phyloP scores from a whole-genome alignment of 176 grass and related monocot species.

The Chrysopogon serrulatus region DNA sequence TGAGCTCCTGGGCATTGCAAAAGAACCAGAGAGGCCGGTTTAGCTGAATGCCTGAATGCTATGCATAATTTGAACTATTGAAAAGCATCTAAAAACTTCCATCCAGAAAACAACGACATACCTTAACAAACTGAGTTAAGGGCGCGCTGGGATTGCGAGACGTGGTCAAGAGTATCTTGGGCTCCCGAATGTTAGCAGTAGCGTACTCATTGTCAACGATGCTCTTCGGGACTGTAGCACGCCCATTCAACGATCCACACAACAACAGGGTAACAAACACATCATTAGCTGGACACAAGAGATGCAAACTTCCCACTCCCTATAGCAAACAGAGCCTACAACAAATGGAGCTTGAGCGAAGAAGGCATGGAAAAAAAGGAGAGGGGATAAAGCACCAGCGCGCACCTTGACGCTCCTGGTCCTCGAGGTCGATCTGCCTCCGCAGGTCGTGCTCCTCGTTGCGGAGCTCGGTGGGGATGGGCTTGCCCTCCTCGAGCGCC shows the following conservation, averaged over 20 bases:
- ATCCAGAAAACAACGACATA: not conserved
- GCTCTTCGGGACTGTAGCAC: conserved; percentile 50
- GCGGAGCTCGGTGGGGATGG: conserved; percentile 87
- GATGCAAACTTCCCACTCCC: not conserved
- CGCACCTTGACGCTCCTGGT: conserved; percentile 55
- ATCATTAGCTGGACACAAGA: not conserved
- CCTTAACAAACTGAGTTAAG: conserved; percentile 86
- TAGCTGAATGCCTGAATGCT: not conserved
- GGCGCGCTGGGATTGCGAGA: conserved; percentile 83
- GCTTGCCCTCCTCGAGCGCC: conserved; percentile 88
- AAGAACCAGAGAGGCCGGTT: conserved; percentile 3
- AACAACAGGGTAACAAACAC: not conserved
- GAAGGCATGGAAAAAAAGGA: too few relatives aligned
- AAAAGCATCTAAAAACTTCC: not conserved
- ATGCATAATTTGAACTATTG: not conserved
- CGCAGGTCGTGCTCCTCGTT: conserved; percentile 78
- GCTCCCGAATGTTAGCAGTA: conserved; percentile 40
- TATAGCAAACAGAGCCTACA: too few relatives aligned
- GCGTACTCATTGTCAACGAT: conserved; percentile 87
- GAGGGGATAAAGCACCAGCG: not conserved
- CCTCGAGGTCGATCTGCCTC: conserved; percentile 81
- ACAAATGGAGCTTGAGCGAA: too few relatives aligned
- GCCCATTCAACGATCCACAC: not conserved
- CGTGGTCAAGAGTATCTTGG: conserved; percentile 85
- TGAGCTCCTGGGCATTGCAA: conserved; percentile 58